Percentiles rank a stretch among this genome's conserved stretches.
Evolutionary conservation across 2,329 filamentous ascomycete species (phyloP).

Genomic region (Acrodontium crateriforme): DNA sequence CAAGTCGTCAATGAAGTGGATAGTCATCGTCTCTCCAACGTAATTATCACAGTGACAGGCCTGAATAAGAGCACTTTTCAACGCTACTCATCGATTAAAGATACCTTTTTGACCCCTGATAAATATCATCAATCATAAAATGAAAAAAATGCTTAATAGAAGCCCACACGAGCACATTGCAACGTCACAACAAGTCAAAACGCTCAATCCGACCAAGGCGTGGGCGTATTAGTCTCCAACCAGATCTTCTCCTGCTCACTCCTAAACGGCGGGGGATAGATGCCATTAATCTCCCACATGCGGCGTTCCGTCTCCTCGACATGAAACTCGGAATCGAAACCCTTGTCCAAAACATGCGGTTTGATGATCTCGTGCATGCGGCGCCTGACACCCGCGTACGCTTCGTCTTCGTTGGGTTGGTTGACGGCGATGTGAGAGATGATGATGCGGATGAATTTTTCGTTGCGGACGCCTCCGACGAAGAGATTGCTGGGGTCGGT

Average conservation of each 20-base stretch:
- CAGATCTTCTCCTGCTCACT: conserved; percentile 26
- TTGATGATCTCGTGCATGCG: conserved; percentile 24
- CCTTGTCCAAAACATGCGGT: conserved; percentile 28
- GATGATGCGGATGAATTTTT: conserved; percentile 24
- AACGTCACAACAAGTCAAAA: too few relatives aligned
- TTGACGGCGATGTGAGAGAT: conserved; percentile 22
- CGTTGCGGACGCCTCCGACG: conserved; percentile 18
- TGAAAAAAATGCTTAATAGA: too few relatives aligned
- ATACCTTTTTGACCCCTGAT: too few relatives aligned
- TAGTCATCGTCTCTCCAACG: too few relatives aligned
- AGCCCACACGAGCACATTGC: too few relatives aligned
- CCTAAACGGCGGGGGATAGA: conserved; percentile 23
- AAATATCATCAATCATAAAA: too few relatives aligned
- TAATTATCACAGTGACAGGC: too few relatives aligned
- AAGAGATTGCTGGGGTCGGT: conserved; percentile 15
- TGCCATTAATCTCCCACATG: conserved; percentile 32
- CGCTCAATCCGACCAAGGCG: too few relatives aligned
- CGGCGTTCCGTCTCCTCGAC: conserved; percentile 29
- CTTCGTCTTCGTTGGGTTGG: conserved; percentile 6
- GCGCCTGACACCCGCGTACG: conserved; percentile 9
- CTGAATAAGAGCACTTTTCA: too few relatives aligned
- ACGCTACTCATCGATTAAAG: too few relatives aligned
- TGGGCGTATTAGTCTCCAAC: conserved; percentile 14
- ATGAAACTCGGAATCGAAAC: conserved; percentile 32
- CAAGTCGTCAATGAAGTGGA: too few relatives aligned